Evolutionary conservation across 768 basidiomycete genomes (phyloP).

Genomic region (Lactarius hengduanensis): DNA sequence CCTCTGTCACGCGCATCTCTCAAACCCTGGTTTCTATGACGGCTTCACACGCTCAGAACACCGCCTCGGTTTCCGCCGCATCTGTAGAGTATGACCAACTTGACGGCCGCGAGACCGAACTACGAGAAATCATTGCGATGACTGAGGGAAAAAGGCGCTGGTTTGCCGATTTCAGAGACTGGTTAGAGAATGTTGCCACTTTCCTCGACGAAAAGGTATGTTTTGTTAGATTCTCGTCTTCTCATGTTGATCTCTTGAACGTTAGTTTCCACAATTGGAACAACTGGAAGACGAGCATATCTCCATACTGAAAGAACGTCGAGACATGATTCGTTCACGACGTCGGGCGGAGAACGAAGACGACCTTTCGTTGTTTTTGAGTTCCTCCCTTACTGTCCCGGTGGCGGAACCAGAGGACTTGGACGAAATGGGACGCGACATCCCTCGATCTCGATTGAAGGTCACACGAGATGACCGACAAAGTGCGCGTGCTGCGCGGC

Average conservation of each 20-base stretch:
- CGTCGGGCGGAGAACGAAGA: constrained; percentile 76
- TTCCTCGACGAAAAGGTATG: constrained; percentile 86
- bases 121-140: constrained; percentile 69
- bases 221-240: background rate
- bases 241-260: constrained; percentile 20
- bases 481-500: constrained; percentile 56
- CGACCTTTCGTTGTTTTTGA: constrained; percentile 71
- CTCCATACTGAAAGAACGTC: constrained; percentile 71
- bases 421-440: constrained; percentile 61
- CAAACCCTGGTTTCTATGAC: constrained; percentile 59
- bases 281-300: constrained; percentile 73
- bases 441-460: constrained; percentile 49
- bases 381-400: constrained; percentile 43
- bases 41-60: constrained; percentile 65
- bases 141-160: constrained; percentile 80
- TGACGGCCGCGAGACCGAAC: constrained; percentile 64
- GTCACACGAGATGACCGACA: constrained; percentile 54
- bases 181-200: constrained; percentile 79
- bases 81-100: constrained; percentile 63
- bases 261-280: constrained; percentile 74
- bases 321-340: constrained; percentile 65
- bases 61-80: constrained; percentile 53
- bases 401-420: constrained; percentile 41
- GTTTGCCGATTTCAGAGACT: constrained; percentile 76
- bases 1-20: constrained; percentile 60